phyloP scores from a whole-genome alignment of 768 basidiomycete species.

The Tricholoma bakamatsutake region DNA sequence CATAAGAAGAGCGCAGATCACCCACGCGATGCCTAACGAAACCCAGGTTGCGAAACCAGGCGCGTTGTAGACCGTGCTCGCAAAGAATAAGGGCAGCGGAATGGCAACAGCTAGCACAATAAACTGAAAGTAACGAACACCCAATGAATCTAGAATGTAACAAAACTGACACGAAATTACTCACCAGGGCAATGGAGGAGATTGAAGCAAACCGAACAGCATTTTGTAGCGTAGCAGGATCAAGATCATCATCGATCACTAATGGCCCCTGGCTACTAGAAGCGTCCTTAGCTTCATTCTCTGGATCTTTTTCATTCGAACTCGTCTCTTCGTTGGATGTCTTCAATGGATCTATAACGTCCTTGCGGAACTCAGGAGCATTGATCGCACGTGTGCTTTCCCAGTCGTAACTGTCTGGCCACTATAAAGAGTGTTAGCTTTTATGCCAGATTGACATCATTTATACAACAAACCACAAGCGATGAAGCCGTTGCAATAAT shows the following conservation, averaged over 20 bases:
- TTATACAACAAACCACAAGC: slow-evolving; percentile 42
- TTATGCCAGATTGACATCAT: too few relatives aligned
- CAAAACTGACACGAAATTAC: slow-evolving; percentile 14
- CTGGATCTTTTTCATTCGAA: slow-evolving; percentile 29
- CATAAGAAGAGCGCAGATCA: slow-evolving; percentile 65
- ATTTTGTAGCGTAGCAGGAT: slow-evolving; percentile 57
- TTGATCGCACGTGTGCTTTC: slow-evolving; percentile 77
- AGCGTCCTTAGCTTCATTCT: slow-evolving; percentile 15
- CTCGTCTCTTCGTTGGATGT: slow-evolving; percentile 23
- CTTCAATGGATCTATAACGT: not conserved
- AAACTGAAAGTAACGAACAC: slow-evolving; percentile 31
- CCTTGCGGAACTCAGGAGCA: slow-evolving; percentile 11
- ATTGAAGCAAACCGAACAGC: slow-evolving; percentile 80
- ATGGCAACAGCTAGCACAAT: slow-evolving; percentile 65
- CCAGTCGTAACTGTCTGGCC: slow-evolving; percentile 83
- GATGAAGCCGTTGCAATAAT: slow-evolving; percentile 67
- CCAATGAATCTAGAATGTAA: not conserved
- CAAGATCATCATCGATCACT: slow-evolving; percentile 40
- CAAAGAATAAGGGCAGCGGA: slow-evolving; percentile 84
- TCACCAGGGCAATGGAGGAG: slow-evolving; percentile 62
- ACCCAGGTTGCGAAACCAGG: slow-evolving; percentile 77
- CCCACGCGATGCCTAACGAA: slow-evolving; percentile 75
- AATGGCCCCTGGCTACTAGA: slow-evolving; percentile 32
- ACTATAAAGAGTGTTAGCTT: slow-evolving; percentile 13
- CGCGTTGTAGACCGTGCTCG: slow-evolving; percentile 62